Conservation (phyloP, 331 rosid genomes). For the Malus hybrid region DNA sequence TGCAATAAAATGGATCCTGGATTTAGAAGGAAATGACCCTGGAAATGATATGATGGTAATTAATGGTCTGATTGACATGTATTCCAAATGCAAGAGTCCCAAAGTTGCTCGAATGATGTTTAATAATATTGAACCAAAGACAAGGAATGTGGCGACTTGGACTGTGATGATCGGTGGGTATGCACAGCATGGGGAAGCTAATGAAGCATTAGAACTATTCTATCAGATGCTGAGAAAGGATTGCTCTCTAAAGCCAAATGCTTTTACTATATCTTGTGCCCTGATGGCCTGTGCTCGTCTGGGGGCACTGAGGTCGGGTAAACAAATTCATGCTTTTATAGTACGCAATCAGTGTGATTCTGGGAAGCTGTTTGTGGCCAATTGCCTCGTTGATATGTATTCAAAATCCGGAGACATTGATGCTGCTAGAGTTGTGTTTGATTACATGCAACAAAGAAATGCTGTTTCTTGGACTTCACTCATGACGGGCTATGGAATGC, state of each 20-base stretch:
- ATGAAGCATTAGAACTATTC: conserved; percentile 56
- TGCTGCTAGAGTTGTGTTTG: conserved; percentile 58
- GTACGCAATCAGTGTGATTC: conserved; percentile 46
- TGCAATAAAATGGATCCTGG: conserved; percentile 48
- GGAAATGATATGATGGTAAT: conserved; percentile 53
- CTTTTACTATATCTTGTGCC: conserved; percentile 71
- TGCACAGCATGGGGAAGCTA: conserved; percentile 82
- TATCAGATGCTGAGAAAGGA: conserved; percentile 44
- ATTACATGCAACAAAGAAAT: conserved; percentile 47
- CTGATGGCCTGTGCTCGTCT: conserved; percentile 82
- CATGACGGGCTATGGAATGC: conserved; percentile 79
- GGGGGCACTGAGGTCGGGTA: conserved; percentile 59
- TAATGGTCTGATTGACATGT: conserved; percentile 81
- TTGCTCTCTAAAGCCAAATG: conserved; percentile 47
- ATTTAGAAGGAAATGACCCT: conserved; percentile 25
- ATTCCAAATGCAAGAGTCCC: conserved; percentile 53
- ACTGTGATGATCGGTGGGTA: conserved; percentile 81
- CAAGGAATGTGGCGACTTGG: conserved; percentile 71
- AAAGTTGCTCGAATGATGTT: conserved; percentile 48
- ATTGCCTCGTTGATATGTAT: conserved; percentile 88
- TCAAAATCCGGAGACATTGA: conserved; percentile 78
- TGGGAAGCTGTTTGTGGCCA: conserved; percentile 46
- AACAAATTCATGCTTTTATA: conserved; percentile 63
- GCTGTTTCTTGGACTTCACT: conserved; percentile 83
- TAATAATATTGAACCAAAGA: conserved; percentile 33